phyloP scores from a whole-genome alignment of 2,329 filamentous ascomycete genomes.

The Waltergamsia citrina region DNA sequence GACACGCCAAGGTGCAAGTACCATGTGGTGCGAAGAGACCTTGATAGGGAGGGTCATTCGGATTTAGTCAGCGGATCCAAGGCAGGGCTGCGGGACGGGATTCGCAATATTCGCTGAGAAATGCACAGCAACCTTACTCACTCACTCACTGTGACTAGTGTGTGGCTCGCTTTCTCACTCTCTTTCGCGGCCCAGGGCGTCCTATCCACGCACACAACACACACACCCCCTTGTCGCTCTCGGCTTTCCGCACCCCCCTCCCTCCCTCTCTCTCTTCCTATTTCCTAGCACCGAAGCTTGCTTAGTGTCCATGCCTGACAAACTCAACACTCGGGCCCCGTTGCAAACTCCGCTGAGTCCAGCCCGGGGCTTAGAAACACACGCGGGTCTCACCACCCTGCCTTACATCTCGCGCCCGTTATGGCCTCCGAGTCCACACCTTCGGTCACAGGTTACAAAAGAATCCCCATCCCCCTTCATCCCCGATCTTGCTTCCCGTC shows the following conservation, averaged over 20 bases:
- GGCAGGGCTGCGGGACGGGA: no score
- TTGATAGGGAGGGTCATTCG: conserved; percentile 5
- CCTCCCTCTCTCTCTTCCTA: background rate
- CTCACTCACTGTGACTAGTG: no score
- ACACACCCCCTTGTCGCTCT: background rate
- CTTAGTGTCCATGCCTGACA: background rate
- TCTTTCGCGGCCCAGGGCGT: background rate
- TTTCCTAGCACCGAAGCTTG: background rate
- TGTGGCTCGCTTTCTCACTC: conserved; percentile 1
- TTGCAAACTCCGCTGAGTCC: conserved; percentile 21
- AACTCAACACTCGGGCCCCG: conserved; percentile 15
- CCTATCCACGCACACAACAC: background rate
- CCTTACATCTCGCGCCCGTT: background rate
- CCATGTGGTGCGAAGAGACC: background rate
- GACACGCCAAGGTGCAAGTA: background rate
- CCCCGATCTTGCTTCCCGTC: no score
- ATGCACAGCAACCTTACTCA: no score
- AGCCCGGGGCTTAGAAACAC: conserved; percentile 4
- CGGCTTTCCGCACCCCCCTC: background rate
- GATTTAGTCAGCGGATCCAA: conserved; percentile 13
- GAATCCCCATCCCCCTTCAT: conserved; percentile 8
- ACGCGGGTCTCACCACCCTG: no score
- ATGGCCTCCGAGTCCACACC: background rate
- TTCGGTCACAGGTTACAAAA: conserved; percentile 8
- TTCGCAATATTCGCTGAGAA: no score